phyloP scores from a whole-genome alignment of 2,329 filamentous ascomycete genomes.

The Sclerotinia sclerotiorum region DNA sequence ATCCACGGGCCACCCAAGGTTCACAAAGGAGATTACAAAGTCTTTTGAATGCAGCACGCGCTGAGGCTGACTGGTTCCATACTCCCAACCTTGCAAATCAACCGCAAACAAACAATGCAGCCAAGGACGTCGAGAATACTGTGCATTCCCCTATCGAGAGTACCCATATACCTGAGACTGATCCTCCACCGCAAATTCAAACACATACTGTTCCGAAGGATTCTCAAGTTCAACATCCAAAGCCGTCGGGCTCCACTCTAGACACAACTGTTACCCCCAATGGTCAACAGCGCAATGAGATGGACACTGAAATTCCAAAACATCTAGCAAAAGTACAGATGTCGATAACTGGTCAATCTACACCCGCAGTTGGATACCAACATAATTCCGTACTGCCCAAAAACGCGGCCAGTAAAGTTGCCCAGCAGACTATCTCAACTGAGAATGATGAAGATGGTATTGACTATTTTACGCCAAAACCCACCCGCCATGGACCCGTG shows the following conservation, averaged over 20 bases:
- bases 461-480: constrained; percentile 10
- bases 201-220: background rate
- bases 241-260: background rate
- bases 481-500: background rate
- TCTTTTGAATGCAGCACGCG: constrained; percentile 17
- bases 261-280: background rate
- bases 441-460: background rate
- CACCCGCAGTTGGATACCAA: background rate
- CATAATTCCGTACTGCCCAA: background rate
- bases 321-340: background rate
- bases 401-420: background rate
- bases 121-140: background rate
- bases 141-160: background rate
- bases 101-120: background rate
- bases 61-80: constrained; percentile 3
- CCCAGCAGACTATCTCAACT: background rate
- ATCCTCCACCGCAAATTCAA: background rate
- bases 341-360: background rate
- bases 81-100: background rate
- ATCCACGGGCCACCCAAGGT: constrained; percentile 9
- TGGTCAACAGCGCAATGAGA: background rate
- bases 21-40: constrained; percentile 18
- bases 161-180: background rate
- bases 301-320: background rate
- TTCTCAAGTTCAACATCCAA: background rate